Conservation (phyloP, 352 stramenopile species). For the Phytophthora hibernalis region DNA sequence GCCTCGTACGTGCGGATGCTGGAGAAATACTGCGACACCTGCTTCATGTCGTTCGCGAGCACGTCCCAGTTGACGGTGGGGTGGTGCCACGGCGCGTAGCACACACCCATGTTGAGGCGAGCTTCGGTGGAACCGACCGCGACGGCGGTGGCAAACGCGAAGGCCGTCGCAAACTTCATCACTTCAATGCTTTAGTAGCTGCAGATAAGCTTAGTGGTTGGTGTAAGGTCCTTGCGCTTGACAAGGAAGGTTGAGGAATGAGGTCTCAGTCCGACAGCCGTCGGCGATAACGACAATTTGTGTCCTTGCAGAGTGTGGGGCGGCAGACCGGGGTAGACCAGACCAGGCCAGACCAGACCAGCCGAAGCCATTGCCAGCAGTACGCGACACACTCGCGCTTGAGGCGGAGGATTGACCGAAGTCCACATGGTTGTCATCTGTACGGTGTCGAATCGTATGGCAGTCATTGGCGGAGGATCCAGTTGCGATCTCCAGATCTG, state of each 20-base stretch:
- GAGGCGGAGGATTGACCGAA: conserved; percentile 11
- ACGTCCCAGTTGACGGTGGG: conserved; percentile 38
- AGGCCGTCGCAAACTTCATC: conserved; percentile 24
- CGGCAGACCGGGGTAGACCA: too few species aligned
- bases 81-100: conserved; percentile 73
- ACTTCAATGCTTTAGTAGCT: conserved; percentile 32
- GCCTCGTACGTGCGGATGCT: conserved; percentile 73
- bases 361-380: conserved; percentile 9
- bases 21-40: conserved; percentile 54
- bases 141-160: conserved; percentile 13
- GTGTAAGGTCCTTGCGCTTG: conserved; percentile 21
- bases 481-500: conserved; percentile 24
- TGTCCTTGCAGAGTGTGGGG: too few species aligned
- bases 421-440: conserved; percentile 29
- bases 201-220: conserved; percentile 23
- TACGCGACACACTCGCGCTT: conserved; percentile 12
- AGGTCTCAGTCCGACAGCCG: neutral
- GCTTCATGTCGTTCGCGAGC: conserved; percentile 44
- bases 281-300: neutral
- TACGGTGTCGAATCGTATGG: conserved; percentile 31
- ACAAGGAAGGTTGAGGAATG: conserved; percentile 31
- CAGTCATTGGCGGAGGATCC: conserved; percentile 24
- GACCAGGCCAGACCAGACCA: too few species aligned
- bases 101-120: conserved; percentile 39
- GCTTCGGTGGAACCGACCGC: conserved; percentile 14